A percentile compares a stretch with the other conserved stretches of the same genome.
Conservation (phyloP, 1,139 yeast species). For the Candida pseudoviswanathii region DNA sequence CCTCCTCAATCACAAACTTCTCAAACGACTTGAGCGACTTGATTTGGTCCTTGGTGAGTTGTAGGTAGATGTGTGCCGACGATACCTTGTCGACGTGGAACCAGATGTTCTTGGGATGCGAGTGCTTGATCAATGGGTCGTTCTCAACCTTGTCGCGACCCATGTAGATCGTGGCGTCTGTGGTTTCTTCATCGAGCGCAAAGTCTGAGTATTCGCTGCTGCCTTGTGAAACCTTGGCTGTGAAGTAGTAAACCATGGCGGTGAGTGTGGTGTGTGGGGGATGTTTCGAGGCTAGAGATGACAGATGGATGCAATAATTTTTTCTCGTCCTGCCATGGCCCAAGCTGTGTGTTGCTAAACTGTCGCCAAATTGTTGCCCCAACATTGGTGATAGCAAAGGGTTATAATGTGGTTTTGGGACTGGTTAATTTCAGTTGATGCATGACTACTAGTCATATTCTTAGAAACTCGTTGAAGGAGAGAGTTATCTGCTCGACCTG, state of each 20-base stretch:
- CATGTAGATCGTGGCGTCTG: constrained; percentile 54
- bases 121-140: constrained; percentile 70
- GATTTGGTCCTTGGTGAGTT: constrained; percentile 52
- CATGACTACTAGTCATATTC: too few species aligned
- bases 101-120: constrained; percentile 75
- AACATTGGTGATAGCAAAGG: too few species aligned
- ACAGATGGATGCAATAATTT: too few species aligned
- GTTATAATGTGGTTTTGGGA: too few species aligned
- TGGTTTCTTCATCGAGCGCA: constrained; percentile 22
- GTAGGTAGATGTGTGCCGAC: constrained; percentile 79
- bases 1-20: constrained; percentile 48
- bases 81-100: constrained; percentile 82
- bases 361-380: too few species aligned
- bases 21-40: constrained; percentile 30
- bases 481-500: too few species aligned
- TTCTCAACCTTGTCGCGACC: constrained; percentile 80
- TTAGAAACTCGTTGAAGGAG: too few species aligned
- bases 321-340: too few species aligned
- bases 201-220: constrained; percentile 13
- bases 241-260: constrained; percentile 62
- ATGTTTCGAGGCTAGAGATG: too few species aligned
- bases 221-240: constrained; percentile 25
- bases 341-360: too few species aligned
- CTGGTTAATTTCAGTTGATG: too few species aligned
- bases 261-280: not conserved